Conservation (phyloP, 169 alveolate genomes). For the Plasmodium knowlesi region DNA sequence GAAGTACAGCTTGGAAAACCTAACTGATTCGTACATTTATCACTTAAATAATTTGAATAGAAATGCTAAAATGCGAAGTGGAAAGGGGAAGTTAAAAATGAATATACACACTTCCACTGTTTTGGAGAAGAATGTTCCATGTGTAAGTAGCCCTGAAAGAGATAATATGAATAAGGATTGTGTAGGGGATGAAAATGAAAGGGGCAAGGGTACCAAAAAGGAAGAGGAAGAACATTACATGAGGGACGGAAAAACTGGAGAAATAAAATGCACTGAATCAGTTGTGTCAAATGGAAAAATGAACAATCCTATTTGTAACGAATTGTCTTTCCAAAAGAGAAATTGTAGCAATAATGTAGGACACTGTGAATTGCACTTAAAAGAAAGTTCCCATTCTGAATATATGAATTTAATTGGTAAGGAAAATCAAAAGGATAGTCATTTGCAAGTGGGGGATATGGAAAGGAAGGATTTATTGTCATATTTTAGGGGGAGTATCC, state of each 20-base stretch:
- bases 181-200: not conserved
- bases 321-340: not conserved
- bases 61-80: slow-evolving; percentile 11
- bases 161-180: not conserved
- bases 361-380: not conserved
- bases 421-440: not conserved
- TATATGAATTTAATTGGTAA: not conserved
- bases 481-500: not conserved
- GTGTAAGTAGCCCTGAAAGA: not conserved
- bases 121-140: not conserved
- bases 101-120: not conserved
- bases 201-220: not conserved
- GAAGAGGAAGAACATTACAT: not conserved
- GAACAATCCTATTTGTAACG: slow-evolving; percentile 7
- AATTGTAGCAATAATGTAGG: not conserved
- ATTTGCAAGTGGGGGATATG: not conserved
- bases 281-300: not conserved
- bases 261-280: not conserved
- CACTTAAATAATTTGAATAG: slow-evolving; percentile 47
- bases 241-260: not conserved
- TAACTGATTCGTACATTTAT: slow-evolving; percentile 42
- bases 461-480: not conserved
- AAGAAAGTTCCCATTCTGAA: not conserved
- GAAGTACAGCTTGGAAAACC: not conserved
- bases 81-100: slow-evolving; percentile 3